Evolutionary conservation across 1,284 basidiomycete genomes (phyloP).

Genomic region (Leccinum angustisporum): DNA sequence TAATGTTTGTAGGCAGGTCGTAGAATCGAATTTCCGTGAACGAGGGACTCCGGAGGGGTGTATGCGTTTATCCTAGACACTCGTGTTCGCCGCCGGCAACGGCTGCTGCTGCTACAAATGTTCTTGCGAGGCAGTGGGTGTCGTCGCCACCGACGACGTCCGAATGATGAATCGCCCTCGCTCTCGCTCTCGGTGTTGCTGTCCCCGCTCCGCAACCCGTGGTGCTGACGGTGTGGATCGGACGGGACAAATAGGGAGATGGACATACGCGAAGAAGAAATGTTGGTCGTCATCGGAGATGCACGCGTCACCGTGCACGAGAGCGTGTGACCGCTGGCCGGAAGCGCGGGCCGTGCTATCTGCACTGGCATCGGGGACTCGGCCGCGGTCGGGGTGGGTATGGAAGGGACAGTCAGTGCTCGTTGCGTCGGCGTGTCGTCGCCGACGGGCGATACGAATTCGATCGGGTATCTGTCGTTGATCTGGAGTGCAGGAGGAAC

Average conservation of each 20-base stretch:
- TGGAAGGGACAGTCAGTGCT: conserved; percentile 23
- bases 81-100: conserved; percentile 1
- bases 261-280: conserved; percentile 29
- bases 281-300: conserved; percentile 2
- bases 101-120: conserved; percentile 19
- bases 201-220: conserved; percentile 24
- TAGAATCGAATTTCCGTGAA: conserved; percentile 65
- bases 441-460: conserved; percentile 17
- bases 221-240: conserved; percentile 24
- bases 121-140: conserved; percentile 30
- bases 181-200: conserved; percentile 46
- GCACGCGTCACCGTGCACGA: conserved; percentile 19
- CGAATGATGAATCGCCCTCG: conserved; percentile 32
- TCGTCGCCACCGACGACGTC: conserved; percentile 42
- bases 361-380: conserved; percentile 36
- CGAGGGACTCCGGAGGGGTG: conserved; percentile 33
- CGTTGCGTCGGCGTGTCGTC: conserved; percentile 27
- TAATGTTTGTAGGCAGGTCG: conserved; percentile 92
- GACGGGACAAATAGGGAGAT: conserved; percentile 31
- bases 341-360: conserved; percentile 19
- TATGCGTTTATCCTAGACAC: conserved; percentile 7
- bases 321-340: conserved; percentile 12
- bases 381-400: conserved; percentile 45
- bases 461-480: conserved; percentile 24
- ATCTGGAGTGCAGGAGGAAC: conserved; percentile 33